Base-by-base conservation (phyloP, 371 early-diverging fungal genomes). In the Conidiobolus incongruus region DNA sequence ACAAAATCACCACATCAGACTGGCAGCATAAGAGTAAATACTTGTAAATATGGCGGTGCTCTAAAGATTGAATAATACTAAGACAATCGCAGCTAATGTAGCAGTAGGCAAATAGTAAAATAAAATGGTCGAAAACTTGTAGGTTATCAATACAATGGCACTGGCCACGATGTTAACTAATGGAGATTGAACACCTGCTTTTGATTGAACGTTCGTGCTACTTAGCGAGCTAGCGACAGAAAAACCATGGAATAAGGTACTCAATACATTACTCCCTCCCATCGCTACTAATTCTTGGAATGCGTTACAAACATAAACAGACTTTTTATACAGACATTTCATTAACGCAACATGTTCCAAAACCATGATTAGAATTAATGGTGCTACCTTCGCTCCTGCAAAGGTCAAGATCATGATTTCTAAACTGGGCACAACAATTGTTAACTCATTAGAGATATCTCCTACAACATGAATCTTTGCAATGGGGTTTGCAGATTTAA, bases 211-310 rank as follows among this genome's bases (percentile, higher is more conserved):
- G 31, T 84, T 80, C 0, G 80, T 71, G 21, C 92, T 72, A 1
- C 83, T 78, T 55, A 91, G 85, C 1, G 84, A 78, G 32, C 85
- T 87, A 28, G 86, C 82, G 0, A 75, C 68, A 11, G 87, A 77
- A 56, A 71, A 83, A 2, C 76, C 75, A 28, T 75, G 70, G 54
- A 89, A 75, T 62, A 87, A 84, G 11, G 80, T 67, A 1, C 76
- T 78, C 42, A 76, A 50, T 15, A 84, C 47, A 53, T 89, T 89
- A 24, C 77, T 60, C 21, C 75, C 22, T n/a, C 89, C 89, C 20
- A 82, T 58, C 1, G 88, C 67, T 26, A 85, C 60, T 21, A 83
- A 48, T 49, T 91, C 92, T 59, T 86, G 84, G 53, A 74, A 76
- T 1, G 23, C n/a, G 6, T 20, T 34, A 1, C 3, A 52, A 20